Conservation (phyloP, 495 filamentous ascomycete genomes). For the Choiromyces venosus region DNA sequence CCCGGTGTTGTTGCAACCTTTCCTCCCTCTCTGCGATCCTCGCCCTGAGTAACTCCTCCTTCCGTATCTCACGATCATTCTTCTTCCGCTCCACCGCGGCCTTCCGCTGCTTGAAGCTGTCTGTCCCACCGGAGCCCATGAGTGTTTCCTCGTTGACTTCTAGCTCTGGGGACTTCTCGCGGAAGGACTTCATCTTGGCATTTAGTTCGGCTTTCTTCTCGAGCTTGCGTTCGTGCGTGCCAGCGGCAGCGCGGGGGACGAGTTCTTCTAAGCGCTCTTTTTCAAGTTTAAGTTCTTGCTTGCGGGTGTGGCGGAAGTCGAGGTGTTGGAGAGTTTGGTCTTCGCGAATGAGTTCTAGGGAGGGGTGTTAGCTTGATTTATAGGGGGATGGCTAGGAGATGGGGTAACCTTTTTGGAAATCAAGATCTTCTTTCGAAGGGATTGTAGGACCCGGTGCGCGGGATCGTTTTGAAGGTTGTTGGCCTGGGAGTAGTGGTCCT, state of each 20-base stretch:
- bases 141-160: conserved; percentile 56
- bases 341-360: conserved; percentile 53
- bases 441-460: conserved; percentile 61
- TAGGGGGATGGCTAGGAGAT: not conserved
- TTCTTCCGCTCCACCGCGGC: conserved; percentile 54
- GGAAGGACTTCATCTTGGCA: conserved; percentile 56
- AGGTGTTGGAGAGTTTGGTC: conserved; percentile 51
- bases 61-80: conserved; percentile 59
- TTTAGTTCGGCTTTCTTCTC: conserved; percentile 66
- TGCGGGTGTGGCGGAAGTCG: conserved; percentile 56
- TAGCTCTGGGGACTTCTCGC: conserved; percentile 53
- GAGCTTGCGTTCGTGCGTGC: conserved; percentile 74
- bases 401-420: conserved; percentile 56
- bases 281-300: conserved; percentile 56
- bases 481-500: conserved; percentile 62
- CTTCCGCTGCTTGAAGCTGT: conserved; percentile 55
- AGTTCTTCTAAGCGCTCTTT: conserved; percentile 70
- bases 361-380: not conserved
- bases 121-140: conserved; percentile 57
- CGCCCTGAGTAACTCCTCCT: conserved; percentile 60
- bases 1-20: conserved; percentile 51
- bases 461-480: conserved; percentile 29
- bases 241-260: conserved; percentile 73
- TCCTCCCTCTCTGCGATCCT: conserved; percentile 60
- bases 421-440: conserved; percentile 69